Evolutionary conservation across 148 eudicot species (phyloP).

Genomic region (Chenopodium berlandieri): DNA sequence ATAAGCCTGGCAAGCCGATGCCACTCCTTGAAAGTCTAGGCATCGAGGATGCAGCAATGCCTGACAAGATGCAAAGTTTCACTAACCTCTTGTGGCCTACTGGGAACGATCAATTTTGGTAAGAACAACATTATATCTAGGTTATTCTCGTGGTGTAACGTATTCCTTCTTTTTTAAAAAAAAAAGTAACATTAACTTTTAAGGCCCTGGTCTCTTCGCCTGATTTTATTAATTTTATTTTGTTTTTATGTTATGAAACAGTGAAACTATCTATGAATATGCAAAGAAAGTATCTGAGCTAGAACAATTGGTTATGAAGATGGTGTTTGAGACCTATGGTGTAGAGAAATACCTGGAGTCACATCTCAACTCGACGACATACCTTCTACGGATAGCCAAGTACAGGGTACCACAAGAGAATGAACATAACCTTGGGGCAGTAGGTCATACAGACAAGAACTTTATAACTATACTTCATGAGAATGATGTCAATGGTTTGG

Average conservation of each 20-base stretch:
- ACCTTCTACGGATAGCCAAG: constrained; percentile 42
- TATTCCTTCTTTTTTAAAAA: no score
- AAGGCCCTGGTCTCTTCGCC: not conserved
- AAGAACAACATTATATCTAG: not conserved
- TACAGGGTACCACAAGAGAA: constrained; percentile 31
- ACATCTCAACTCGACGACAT: constrained; percentile 33
- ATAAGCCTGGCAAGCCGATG: constrained; percentile 26
- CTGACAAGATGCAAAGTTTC: constrained; percentile 35
- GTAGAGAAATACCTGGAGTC: constrained; percentile 37
- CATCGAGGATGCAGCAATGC: constrained; percentile 30
- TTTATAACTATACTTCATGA: constrained; percentile 49
- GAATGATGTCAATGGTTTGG: constrained; percentile 44
- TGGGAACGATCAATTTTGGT: constrained; percentile 41
- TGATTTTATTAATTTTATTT: no score
- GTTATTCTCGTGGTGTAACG: no score
- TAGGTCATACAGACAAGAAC: constrained; percentile 50
- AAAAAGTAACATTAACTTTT: no score
- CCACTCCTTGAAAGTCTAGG: constrained; percentile 51
- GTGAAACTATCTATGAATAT: constrained; percentile 35
- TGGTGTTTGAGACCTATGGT: constrained; percentile 55
- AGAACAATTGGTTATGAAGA: constrained; percentile 35
- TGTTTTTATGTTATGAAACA: constrained; percentile 7
- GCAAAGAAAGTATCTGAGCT: constrained; percentile 40
- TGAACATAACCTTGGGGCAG: constrained; percentile 33
- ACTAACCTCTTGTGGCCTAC: constrained; percentile 52